Conservation (phyloP, 306 rosid species). For the Vachellia collinsii region DNA sequence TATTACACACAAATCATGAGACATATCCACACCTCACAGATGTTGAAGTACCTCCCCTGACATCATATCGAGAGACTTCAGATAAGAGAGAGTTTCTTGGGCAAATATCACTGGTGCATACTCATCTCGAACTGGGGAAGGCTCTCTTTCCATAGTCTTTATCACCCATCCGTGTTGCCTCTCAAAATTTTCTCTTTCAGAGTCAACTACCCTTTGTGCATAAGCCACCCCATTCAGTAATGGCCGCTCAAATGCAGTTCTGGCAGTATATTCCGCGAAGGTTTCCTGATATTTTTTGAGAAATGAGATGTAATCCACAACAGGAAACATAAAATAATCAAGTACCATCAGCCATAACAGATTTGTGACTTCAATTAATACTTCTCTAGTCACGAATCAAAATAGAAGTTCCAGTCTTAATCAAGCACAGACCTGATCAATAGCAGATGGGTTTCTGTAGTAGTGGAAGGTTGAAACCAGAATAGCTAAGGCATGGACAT, state of each 20-base stretch:
- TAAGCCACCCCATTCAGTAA: slow-evolving; percentile 95
- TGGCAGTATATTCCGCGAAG: slow-evolving; percentile 92
- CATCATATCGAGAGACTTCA: slow-evolving; percentile 98
- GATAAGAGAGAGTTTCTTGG: slow-evolving; percentile 86
- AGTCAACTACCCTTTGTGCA: slow-evolving; percentile 80
- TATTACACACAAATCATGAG: slow-evolving; percentile 17
- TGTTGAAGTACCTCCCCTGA: slow-evolving; percentile 83
- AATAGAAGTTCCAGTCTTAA: slow-evolving; percentile 1
- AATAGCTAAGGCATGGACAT: slow-evolving; percentile 95
- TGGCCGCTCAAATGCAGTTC: slow-evolving; percentile 96
- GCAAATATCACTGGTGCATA: slow-evolving; percentile 95
- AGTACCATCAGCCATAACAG: slow-evolving; percentile 11
- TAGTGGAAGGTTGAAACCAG: slow-evolving; percentile 96
- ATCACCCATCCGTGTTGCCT: slow-evolving; percentile 87
- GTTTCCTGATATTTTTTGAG: slow-evolving; percentile 62
- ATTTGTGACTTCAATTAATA: neutral
- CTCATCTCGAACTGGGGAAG: slow-evolving; percentile 84
- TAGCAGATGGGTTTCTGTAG: slow-evolving; percentile 85
- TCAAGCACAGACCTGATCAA: slow-evolving; percentile 83
- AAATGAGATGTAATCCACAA: slow-evolving; percentile 24
- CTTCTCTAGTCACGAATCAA: slow-evolving; percentile 21
- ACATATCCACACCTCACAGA: neutral
- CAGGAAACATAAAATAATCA: neutral
- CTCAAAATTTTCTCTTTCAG: slow-evolving; percentile 80
- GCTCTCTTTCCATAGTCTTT: slow-evolving; percentile 87